Conservation (phyloP, 2,329 filamentous ascomycete species). For the Fusarium fracticaudum region DNA sequence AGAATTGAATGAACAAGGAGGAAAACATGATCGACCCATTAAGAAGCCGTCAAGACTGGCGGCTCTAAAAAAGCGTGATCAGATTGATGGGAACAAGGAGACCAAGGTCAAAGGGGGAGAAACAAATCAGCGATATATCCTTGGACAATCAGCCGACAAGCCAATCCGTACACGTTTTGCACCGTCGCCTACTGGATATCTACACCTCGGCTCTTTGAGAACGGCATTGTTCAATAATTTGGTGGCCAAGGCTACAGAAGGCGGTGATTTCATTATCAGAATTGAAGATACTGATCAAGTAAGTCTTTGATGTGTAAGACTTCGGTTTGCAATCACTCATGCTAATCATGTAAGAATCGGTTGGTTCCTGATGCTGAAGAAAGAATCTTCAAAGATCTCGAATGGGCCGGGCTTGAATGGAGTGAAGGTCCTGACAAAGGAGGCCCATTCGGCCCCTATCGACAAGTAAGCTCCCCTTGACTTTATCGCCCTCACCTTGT, state of each 20-base stretch:
- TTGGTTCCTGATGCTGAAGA: conserved; percentile 83
- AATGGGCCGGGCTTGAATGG: conserved; percentile 91
- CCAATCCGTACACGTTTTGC: conserved; percentile 77
- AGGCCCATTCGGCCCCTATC: conserved; percentile 86
- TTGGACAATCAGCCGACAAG: conserved; percentile 63
- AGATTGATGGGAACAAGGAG: neutral
- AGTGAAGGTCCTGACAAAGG: conserved; percentile 91
- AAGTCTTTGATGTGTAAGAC: conserved; percentile 36
- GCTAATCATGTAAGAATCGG: conserved; percentile 68
- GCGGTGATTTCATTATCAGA: conserved; percentile 88
- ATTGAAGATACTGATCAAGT: conserved; percentile 97
- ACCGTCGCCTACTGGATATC: conserved; percentile 91
- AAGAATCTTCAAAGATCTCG: conserved; percentile 79
- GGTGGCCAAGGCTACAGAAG: conserved; percentile 80
- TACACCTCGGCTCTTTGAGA: conserved; percentile 90
- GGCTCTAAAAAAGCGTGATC: conserved; percentile 37
- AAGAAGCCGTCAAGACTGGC: conserved; percentile 34
- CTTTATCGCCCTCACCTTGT: neutral
- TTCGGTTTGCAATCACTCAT: neutral
- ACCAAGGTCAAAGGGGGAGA: neutral
- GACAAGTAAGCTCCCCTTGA: conserved; percentile 67
- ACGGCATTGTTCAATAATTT: conserved; percentile 97
- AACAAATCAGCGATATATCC: conserved; percentile 41
- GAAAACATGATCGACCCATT: neutral
- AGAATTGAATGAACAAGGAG: neutral